phyloP scores from a whole-genome alignment of 169 alveolate species.

The Theileria parva region DNA sequence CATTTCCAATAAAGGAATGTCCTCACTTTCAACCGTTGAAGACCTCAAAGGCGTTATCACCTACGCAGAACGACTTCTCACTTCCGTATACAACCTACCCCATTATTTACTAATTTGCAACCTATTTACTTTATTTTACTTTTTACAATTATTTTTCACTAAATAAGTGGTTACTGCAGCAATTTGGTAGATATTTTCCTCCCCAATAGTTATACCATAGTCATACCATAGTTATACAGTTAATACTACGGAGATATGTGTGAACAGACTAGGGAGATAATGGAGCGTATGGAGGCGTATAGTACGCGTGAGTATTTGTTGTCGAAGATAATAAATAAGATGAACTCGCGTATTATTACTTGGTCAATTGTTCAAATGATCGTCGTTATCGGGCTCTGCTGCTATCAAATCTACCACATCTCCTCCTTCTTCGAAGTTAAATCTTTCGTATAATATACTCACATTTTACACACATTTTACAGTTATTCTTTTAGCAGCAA shows the following conservation, averaged over 20 bases:
- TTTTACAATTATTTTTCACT: too few species aligned
- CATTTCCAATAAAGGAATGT: slow-evolving; percentile 36
- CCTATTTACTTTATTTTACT: too few species aligned
- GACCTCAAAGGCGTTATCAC: slow-evolving; percentile 40
- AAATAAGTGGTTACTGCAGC: too few species aligned
- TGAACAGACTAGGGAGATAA: slow-evolving; percentile 43
- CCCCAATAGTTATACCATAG: too few species aligned
- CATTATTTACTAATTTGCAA: too few species aligned
- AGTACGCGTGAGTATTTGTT: slow-evolving; percentile 54
- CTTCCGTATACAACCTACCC: slow-evolving; percentile 19
- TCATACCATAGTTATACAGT: too few species aligned
- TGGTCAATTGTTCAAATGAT: slow-evolving; percentile 60
- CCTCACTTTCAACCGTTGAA: slow-evolving; percentile 50
- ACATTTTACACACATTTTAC: too few species aligned
- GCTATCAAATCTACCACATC: slow-evolving; percentile 63
- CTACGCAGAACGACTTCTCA: slow-evolving; percentile 49
- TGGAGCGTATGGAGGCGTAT: slow-evolving; percentile 63
- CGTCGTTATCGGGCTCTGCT: slow-evolving; percentile 49
- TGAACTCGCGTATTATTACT: slow-evolving; percentile 57
- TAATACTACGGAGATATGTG: too few species aligned
- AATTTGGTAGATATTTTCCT: too few species aligned
- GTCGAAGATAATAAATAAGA: slow-evolving; percentile 46
- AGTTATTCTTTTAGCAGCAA: too few species aligned
- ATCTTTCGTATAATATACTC: slow-evolving; percentile 51
- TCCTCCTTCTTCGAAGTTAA: slow-evolving; percentile 67